Conservation (phyloP, 768 basidiomycete species). For the Tephrocybe sp. region DNA sequence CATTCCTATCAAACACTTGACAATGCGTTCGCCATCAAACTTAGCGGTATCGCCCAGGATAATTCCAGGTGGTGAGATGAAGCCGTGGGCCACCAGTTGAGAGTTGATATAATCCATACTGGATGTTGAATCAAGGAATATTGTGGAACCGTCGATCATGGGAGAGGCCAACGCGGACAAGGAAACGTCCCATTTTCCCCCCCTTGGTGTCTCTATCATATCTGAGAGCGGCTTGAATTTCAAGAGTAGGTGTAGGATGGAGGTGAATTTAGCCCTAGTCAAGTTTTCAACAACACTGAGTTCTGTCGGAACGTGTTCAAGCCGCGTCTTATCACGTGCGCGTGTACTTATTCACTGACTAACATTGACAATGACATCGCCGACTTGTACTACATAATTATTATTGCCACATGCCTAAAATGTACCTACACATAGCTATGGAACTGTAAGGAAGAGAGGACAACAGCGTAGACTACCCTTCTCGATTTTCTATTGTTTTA, state of each 20-base stretch:
- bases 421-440: too few species aligned
- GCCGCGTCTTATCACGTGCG: constrained; percentile 26
- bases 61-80: constrained; percentile 60
- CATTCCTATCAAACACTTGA: constrained; percentile 77
- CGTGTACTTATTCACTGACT: constrained; percentile 11
- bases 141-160: constrained; percentile 43
- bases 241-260: neutral
- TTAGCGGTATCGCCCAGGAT: constrained; percentile 64
- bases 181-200: constrained; percentile 57
- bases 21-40: constrained; percentile 52
- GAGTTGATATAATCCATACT: constrained; percentile 79
- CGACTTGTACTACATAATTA: too few species aligned
- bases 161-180: constrained; percentile 43
- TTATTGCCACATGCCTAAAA: too few species aligned
- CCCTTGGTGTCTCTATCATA: constrained; percentile 45
- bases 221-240: neutral
- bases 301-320: neutral
- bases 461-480: too few species aligned
- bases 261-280: neutral
- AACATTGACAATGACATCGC: too few species aligned
- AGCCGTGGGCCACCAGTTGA: constrained; percentile 84
- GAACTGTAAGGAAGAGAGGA: too few species aligned
- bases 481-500: too few species aligned
- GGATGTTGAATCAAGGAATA: constrained; percentile 52
- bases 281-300: neutral